Evolutionary conservation across 1,284 basidiomycete species (phyloP), one percentile per base, ranked within the genome.

Genomic region (Leucoagaricus sp.): DNA sequence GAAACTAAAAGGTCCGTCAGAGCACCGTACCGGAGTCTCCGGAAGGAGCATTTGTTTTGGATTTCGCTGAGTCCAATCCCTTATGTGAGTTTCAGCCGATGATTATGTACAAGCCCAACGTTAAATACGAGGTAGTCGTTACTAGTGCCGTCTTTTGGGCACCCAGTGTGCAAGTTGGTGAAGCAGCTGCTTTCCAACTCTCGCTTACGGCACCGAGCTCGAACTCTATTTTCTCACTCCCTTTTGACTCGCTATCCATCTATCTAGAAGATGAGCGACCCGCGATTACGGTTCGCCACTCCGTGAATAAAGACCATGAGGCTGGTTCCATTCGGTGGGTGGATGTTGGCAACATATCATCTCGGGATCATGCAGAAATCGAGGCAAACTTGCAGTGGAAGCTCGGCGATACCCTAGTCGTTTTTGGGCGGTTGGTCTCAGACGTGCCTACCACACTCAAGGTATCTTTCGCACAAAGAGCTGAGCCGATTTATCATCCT

Each of bases 171-270:
- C 76, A 79, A 41, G 79, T 93, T 3, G 80, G 79, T n/a, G 80
- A 86, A 51, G 64, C 72, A 6, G 81, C 81, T 0, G 80, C 88
- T 0, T 95, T 92, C 70, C 93, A 96, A 65, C 63, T 96, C 3
- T 75, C 76, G 10, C 67, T 93, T 17, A 72, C 77, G 5, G 79
- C 85, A 0, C 80, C 84, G 0, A 60, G 66, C 0, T 61, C 71
- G 17, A 69, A 79, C 3, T 67, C 75, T 0, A 74, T 89, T 13
- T 76, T 80, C 4, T 72, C 73, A 0, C 70, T 93, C 31, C 82
- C 87, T 0, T 82, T 93, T 62, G 66, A 77, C 0, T 79, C 79
- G 1, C 64, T 91, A n/a, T 69, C 74, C 3, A 73, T 93, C 4
- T 71, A 80, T 53, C 84, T 91, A 61, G 76, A 78, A 6, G 75